Conservation (phyloP, 1,284 basidiomycete genomes). For the Microstroma glucosiphilum region DNA sequence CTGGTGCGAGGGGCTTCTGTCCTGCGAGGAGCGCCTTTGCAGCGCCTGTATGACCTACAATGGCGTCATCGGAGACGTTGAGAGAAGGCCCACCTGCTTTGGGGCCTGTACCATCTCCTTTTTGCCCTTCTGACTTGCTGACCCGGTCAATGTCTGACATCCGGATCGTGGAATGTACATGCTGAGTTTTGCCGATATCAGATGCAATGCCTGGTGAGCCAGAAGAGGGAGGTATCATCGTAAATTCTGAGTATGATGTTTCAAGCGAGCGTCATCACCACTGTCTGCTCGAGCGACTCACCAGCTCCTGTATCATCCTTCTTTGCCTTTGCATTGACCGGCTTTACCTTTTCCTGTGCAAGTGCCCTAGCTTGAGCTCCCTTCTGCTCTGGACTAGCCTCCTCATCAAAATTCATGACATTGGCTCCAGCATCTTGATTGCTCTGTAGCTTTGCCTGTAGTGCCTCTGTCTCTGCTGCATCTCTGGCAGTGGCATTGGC, state of each 20-base stretch:
- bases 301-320: constrained; percentile 10
- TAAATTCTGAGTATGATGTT: background rate
- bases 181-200: constrained; percentile 34
- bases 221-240: background rate
- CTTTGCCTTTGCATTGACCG: constrained; percentile 16
- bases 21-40: constrained; percentile 23
- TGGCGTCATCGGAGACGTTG: constrained; percentile 30
- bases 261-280: background rate
- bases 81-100: constrained; percentile 29
- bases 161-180: constrained; percentile 33
- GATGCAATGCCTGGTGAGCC: constrained; percentile 21
- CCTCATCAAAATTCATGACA: constrained; percentile 39
- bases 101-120: constrained; percentile 18
- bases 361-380: constrained; percentile 30
- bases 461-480: constrained; percentile 18
- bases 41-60: constrained; percentile 39
- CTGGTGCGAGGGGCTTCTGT: constrained; percentile 8
- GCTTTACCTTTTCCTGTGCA: constrained; percentile 27
- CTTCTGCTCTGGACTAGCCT: constrained; percentile 43
- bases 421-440: constrained; percentile 37
- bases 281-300: constrained; percentile 1
- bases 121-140: constrained; percentile 30
- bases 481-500: constrained; percentile 12
- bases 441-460: constrained; percentile 20
- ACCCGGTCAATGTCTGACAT: constrained; percentile 38